A percentile compares a stretch with the other conserved stretches of the same genome.
Evolutionary conservation across 345 rosid species (phyloP).

Genomic region (Melaleuca alternifolia): DNA sequence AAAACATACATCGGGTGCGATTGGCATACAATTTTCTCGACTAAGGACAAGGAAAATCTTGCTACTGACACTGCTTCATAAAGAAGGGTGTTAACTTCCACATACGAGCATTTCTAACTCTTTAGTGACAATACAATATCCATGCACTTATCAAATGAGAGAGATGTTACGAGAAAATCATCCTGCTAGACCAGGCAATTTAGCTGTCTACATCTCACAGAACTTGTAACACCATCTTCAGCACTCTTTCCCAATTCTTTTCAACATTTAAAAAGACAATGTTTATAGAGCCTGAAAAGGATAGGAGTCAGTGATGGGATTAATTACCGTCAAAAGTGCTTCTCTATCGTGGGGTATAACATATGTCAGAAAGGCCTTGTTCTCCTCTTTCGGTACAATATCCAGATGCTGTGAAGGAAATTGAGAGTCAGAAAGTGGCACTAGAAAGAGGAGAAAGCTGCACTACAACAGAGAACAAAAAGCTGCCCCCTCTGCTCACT

Average conservation of each 20-base stretch:
- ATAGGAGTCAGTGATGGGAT: background rate
- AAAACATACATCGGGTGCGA: background rate
- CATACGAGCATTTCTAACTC: background rate
- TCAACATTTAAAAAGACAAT: background rate
- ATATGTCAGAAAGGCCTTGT: slow-evolving; percentile 60
- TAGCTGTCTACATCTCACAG: background rate
- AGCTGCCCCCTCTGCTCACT: slow-evolving; percentile 3
- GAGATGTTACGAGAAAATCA: background rate
- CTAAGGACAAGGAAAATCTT: background rate
- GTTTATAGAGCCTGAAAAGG: background rate
- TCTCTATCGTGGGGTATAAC: slow-evolving; percentile 87
- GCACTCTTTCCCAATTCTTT: background rate
- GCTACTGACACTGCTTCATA: background rate
- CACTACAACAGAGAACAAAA: background rate
- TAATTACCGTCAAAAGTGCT: slow-evolving; percentile 51
- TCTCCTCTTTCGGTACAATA: slow-evolving; percentile 69
- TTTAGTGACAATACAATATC: background rate
- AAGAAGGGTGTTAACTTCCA: background rate
- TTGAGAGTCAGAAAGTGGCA: background rate
- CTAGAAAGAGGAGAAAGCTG: background rate
- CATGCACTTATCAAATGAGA: background rate
- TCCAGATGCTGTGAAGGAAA: slow-evolving; percentile 42
- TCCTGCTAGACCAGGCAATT: background rate
- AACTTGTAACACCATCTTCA: background rate
- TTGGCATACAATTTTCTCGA: background rate